Evolutionary conservation across 345 rosid species (phyloP).

Genomic region (Gossypium rotundifolium): DNA sequence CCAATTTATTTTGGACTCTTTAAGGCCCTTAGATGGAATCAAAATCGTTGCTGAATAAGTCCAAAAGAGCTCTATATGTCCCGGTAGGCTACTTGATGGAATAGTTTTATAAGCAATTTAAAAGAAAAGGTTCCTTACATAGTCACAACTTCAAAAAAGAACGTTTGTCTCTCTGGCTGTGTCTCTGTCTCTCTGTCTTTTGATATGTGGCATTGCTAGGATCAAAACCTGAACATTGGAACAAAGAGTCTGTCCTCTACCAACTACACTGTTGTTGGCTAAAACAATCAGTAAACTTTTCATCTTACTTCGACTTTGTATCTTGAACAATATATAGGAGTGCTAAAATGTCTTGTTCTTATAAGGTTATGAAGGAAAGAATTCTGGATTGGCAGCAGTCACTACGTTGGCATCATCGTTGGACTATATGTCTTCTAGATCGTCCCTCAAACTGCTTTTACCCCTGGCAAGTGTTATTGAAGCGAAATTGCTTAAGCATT

Average conservation of each 20-base stretch:
- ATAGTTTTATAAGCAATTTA: neutral
- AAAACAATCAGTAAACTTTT: neutral
- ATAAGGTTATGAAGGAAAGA: constrained; percentile 55
- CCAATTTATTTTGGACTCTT: neutral
- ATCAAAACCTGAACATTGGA: neutral
- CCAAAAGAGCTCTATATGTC: neutral
- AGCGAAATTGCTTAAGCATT: neutral
- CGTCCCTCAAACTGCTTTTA: constrained; percentile 61
- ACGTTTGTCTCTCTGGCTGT: too few relatives aligned
- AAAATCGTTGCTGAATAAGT: neutral
- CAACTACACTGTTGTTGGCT: neutral
- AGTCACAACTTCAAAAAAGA: neutral
- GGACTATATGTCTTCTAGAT: constrained; percentile 66
- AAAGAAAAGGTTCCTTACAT: neutral
- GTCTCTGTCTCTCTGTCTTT: neutral
- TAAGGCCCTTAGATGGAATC: neutral
- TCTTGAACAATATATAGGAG: neutral
- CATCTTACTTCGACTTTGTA: neutral
- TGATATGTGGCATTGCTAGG: neutral
- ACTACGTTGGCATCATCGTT: constrained; percentile 71
- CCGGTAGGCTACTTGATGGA: neutral
- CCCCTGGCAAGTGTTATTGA: constrained; percentile 54
- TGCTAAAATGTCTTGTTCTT: constrained; percentile 13
- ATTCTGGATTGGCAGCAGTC: constrained; percentile 58
- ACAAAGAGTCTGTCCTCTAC: neutral